Evolutionary conservation across 1,284 basidiomycete genomes (phyloP).

Genomic region (Bondarzewia mesenterica): DNA sequence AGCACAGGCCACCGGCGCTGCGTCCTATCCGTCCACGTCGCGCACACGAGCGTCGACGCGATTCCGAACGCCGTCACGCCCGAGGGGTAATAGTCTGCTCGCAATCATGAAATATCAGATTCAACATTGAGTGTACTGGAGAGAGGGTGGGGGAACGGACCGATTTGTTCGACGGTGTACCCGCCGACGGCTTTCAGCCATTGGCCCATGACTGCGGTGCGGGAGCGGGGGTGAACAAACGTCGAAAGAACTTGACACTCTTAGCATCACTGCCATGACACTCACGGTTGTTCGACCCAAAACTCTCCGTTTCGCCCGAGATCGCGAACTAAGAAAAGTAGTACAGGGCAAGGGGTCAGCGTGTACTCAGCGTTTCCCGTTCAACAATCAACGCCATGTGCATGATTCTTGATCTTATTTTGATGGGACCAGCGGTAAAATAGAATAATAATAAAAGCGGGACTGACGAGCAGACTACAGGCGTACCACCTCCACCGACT

Average conservation of each 20-base stretch:
- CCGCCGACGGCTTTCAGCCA: slow-evolving; percentile 60
- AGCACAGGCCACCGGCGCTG: slow-evolving; percentile 56
- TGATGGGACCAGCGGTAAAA: neutral
- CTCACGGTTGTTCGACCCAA: slow-evolving; percentile 54
- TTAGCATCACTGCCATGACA: neutral
- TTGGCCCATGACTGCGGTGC: slow-evolving; percentile 59
- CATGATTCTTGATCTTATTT: no score
- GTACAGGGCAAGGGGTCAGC: no score
- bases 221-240: neutral
- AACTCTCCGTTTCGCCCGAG: slow-evolving; percentile 62
- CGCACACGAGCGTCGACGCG: slow-evolving; percentile 51
- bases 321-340: slow-evolving; percentile 40
- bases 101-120: neutral
- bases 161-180: slow-evolving; percentile 53
- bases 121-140: no score
- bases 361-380: no score
- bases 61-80: slow-evolving; percentile 62
- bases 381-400: no score
- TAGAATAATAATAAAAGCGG: neutral
- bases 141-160: slow-evolving; percentile 19
- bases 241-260: no score
- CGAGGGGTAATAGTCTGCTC: slow-evolving; percentile 53
- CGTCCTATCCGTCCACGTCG: slow-evolving; percentile 53
- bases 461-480: slow-evolving; percentile 49
- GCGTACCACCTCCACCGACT: slow-evolving; percentile 65